These are phyloP conservation scores for Talaromyces trachyspermus DNA, from an alignment of 495 filamentous ascomycete species.

Conservation along the genomic window DNA sequence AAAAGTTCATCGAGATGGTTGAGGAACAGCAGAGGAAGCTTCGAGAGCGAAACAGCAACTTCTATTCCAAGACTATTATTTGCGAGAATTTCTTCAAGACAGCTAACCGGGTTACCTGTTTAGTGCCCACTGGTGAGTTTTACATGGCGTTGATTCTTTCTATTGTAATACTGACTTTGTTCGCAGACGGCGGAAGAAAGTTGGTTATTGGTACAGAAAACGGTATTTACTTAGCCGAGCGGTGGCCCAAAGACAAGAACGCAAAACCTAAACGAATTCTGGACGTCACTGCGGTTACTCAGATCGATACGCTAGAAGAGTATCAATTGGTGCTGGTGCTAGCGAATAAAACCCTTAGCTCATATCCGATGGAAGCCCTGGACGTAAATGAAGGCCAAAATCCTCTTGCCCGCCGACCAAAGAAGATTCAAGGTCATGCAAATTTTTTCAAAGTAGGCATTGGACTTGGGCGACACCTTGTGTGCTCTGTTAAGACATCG, in stretches of 20 bases:
- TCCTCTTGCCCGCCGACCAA: conserved; percentile 72
- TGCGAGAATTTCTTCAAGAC: conserved; percentile 78
- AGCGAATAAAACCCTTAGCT: conserved; percentile 81
- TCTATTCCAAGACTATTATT: conserved; percentile 84
- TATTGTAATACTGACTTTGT: conserved; percentile 23
- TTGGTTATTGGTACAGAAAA: conserved; percentile 88
- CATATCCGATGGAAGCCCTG: conserved; percentile 77
- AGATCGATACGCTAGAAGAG: conserved; percentile 93
- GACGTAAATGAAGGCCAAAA: conserved; percentile 70
- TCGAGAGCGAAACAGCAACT: conserved; percentile 73
- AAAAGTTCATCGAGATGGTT: conserved; percentile 96
- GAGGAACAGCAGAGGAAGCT: conserved; percentile 82
- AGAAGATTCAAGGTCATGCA: conserved; percentile 94
- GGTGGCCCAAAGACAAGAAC: conserved; percentile 74
- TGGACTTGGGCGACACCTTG: conserved; percentile 86
- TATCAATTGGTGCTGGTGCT: conserved; percentile 88
- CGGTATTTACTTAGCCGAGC: conserved; percentile 86
- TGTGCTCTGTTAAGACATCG: conserved; percentile 89
- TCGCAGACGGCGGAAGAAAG: conserved; percentile 83
- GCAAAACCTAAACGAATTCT: conserved; percentile 74
- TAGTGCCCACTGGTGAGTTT: conserved; percentile 74
- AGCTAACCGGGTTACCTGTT: conserved; percentile 81
- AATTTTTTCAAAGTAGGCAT: conserved; percentile 98
- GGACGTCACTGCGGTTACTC: conserved; percentile 80
- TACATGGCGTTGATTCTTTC: not conserved